These are phyloP conservation scores for Davidsoniella neocaledoniae DNA, from an alignment of 2,329 filamentous ascomycete species.

Conservation along the genomic window DNA sequence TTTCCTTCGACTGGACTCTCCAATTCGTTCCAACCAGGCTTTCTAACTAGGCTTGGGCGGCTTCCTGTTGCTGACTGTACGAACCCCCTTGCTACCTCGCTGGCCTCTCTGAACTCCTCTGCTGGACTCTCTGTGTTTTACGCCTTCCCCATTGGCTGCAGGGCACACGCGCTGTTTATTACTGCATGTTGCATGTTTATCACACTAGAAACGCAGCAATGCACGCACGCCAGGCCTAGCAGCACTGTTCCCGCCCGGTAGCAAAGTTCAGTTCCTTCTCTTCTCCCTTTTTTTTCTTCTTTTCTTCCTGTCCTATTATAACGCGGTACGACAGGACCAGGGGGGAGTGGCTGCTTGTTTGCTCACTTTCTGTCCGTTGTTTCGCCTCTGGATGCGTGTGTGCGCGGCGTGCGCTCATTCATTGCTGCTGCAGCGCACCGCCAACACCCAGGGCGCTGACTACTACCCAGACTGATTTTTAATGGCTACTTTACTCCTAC, in stretches of 20 bases:
- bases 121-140: neutral
- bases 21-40: neutral
- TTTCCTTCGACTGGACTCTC: neutral
- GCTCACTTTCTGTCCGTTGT: too few relatives aligned
- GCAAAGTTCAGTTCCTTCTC: neutral
- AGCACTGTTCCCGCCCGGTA: neutral
- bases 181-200: too few relatives aligned
- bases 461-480: too few relatives aligned
- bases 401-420: neutral
- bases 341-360: slow-evolving; percentile 3
- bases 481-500: too few relatives aligned
- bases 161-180: too few relatives aligned
- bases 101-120: neutral
- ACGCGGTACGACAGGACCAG: slow-evolving; percentile 5
- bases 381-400: neutral
- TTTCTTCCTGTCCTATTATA: neutral
- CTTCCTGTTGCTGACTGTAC: too few relatives aligned
- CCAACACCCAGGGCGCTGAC: too few relatives aligned
- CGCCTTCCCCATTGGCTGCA: too few relatives aligned
- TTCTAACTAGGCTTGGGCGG: too few relatives aligned
- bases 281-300: neutral
- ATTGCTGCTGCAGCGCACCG: too few relatives aligned
- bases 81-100: neutral
- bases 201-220: too few relatives aligned
- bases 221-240: neutral